Evolutionary conservation across 1,284 basidiomycete species (phyloP).

Genomic region (Vanrija sp.): DNA sequence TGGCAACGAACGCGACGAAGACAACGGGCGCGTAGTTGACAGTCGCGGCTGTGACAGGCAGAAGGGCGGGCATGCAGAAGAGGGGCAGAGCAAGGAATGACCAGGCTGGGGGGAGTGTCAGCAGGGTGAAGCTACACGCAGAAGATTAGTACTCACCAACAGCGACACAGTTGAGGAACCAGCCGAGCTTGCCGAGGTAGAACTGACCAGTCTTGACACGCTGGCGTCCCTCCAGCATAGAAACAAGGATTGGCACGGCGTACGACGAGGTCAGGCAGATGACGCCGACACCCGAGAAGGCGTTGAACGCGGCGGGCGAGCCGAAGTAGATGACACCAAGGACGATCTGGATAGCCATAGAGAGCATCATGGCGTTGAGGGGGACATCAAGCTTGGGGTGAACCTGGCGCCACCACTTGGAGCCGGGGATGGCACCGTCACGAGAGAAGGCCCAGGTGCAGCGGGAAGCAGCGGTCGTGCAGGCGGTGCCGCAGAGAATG

Average conservation of each 20-base stretch:
- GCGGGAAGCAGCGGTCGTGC: conserved; percentile 40
- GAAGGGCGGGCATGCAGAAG: conserved; percentile 32
- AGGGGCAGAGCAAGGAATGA: conserved; percentile 33
- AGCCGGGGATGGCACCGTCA: conserved; percentile 50
- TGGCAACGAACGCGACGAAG: conserved; percentile 57
- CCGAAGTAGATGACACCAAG: conserved; percentile 49
- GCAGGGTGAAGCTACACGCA: neutral
- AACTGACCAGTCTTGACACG: conserved; percentile 34
- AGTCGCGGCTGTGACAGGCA: conserved; percentile 27
- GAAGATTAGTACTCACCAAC: neutral
- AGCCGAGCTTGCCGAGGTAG: conserved; percentile 45
- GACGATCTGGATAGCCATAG: conserved; percentile 44
- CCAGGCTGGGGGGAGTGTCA: conserved; percentile 22
- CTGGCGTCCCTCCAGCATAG: conserved; percentile 42
- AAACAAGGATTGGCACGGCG: conserved; percentile 48
- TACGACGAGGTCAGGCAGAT: conserved; percentile 43
- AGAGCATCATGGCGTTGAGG: conserved; percentile 48
- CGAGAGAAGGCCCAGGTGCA: conserved; percentile 48
- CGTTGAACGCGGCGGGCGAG: conserved; percentile 43
- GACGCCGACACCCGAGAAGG: conserved; percentile 44
- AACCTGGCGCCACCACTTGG: conserved; percentile 41
- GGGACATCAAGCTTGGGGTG: conserved; percentile 47
- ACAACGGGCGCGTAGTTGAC: conserved; percentile 57
- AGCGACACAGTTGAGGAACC: conserved; percentile 36
- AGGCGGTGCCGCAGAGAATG: conserved; percentile 46